phyloP scores from a whole-genome alignment of 345 rosid species.

The Dimocarpus longan region DNA sequence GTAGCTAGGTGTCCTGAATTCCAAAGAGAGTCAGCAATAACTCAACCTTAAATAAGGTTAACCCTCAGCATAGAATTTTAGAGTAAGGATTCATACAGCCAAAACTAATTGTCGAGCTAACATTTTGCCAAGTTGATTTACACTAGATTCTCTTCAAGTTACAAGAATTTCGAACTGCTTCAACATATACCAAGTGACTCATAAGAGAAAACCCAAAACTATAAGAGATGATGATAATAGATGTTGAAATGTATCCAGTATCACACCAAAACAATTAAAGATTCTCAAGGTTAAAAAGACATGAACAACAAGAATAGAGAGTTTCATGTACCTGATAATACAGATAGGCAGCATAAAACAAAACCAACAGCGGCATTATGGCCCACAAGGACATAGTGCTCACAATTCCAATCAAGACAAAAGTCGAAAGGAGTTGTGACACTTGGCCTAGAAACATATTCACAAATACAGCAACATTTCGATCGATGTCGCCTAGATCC shows the following conservation, averaged over 20 bases:
- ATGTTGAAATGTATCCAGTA: not conserved
- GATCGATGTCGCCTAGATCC: constrained; percentile 95
- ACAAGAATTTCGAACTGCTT: not conserved
- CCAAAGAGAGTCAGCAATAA: not conserved
- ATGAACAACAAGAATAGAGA: constrained; percentile 7
- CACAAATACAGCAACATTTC: constrained; percentile 68
- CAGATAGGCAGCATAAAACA: constrained; percentile 87
- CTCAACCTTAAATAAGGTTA: not conserved
- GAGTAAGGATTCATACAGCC: not conserved
- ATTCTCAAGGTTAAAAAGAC: not conserved
- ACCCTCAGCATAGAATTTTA: not conserved
- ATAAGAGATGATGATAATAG: not conserved
- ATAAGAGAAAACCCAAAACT: not conserved
- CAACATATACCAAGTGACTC: not conserved
- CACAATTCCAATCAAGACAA: constrained; percentile 90
- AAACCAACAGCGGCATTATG: constrained; percentile 90
- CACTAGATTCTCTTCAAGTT: too few species aligned
- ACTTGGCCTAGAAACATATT: constrained; percentile 86
- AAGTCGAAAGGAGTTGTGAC: constrained; percentile 89
- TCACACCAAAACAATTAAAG: not conserved
- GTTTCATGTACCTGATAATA: constrained; percentile 77
- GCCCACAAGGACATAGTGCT: constrained; percentile 99
- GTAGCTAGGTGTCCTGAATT: not conserved
- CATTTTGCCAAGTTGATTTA: not conserved
- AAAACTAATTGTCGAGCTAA: not conserved